Conservation (phyloP, 2,329 filamentous ascomycete genomes). For the Phaeomoniella chlamydospora region DNA sequence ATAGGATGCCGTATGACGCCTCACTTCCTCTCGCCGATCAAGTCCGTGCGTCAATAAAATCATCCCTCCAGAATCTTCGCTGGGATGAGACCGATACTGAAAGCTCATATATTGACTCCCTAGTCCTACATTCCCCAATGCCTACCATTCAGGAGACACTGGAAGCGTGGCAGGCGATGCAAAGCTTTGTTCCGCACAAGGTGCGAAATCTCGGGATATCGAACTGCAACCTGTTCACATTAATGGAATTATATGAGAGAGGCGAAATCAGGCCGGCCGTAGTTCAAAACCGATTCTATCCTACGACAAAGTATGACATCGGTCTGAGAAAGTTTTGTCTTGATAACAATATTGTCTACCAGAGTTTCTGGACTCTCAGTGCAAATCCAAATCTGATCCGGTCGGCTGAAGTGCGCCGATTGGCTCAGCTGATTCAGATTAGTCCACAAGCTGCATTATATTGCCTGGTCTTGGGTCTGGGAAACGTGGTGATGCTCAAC, state of each 20-base stretch:
- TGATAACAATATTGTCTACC: conserved; percentile 38
- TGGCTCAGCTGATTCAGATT: conserved; percentile 32
- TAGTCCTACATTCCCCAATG: conserved; percentile 46
- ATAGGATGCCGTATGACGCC: conserved; percentile 49
- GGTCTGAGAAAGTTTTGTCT: conserved; percentile 42
- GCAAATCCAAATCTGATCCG: conserved; percentile 39
- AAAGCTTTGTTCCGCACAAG: conserved; percentile 48
- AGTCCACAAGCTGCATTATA: conserved; percentile 37
- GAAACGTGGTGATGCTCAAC: conserved; percentile 36
- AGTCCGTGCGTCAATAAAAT: conserved; percentile 50
- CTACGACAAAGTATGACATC: conserved; percentile 43
- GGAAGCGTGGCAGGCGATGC: conserved; percentile 51
- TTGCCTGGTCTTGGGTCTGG: conserved; percentile 38
- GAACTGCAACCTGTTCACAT: conserved; percentile 47
- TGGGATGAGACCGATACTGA: conserved; percentile 19
- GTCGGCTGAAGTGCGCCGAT: conserved; percentile 29
- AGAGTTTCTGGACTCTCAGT: conserved; percentile 48
- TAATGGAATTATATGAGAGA: conserved; percentile 24
- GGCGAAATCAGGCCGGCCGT: conserved; percentile 40
- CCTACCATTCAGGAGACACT: conserved; percentile 37
- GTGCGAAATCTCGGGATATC: conserved; percentile 62
- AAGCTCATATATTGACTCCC: conserved; percentile 38
- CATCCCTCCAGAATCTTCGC: conserved; percentile 50
- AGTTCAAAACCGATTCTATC: conserved; percentile 64
- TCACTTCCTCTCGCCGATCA: conserved; percentile 45